Evolutionary conservation across 495 filamentous ascomycete species (phyloP), one percentile per base, ranked within the genome.

Genomic region (Hypoxylon fragiforme): DNA sequence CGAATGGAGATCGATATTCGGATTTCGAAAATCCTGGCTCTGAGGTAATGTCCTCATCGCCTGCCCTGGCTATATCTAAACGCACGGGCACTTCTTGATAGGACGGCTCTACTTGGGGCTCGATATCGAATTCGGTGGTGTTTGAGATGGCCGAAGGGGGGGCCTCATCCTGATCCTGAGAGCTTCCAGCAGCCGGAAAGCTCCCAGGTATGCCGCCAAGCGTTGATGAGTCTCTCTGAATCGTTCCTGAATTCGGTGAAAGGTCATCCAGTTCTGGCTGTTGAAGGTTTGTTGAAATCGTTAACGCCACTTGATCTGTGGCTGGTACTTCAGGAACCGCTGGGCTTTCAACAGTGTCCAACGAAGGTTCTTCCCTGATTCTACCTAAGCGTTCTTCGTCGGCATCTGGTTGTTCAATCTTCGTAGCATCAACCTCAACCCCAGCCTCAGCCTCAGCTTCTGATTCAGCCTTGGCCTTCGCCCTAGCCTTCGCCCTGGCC

Each of bases 201-300:
- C 76, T 77, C 26, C 79, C 80, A 8, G 84, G 82, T 41, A 85
- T 81, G 9, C 89, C 89, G 18, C 89, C 89, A 18, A 94, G 70
- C 1, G 81, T 88, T 7, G 86, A 86, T 16, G 88, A 90, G 54
- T 90, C 87, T 42, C 43, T 62, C 32, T 30, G 38, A n/a, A 39
- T 34, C 8, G 37, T 16, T 12, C 34, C 54, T 8, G 50, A 40
- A 36, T 28, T 31, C 19, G 35, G 12, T 19, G 51, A 35, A 22
- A 42, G 32, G 26, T 43, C 44, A 21, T 54, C 31, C 22, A 55
- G 45, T 15, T 54, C 55, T 9, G 63, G 44, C 12, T 47, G 49
- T 20, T 53, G 26, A 24, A 64, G 46, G 30, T 66, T 61, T 21
- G 70, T 64, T 19, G 62, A 55, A 9, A 65, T 65, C 41, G 63